A percentile compares a stretch with the other conserved stretches of the same genome.
These are phyloP conservation scores for Bacterosira constricta DNA, from an alignment of 108 stramenopile species.

Conservation along the genomic window DNA sequence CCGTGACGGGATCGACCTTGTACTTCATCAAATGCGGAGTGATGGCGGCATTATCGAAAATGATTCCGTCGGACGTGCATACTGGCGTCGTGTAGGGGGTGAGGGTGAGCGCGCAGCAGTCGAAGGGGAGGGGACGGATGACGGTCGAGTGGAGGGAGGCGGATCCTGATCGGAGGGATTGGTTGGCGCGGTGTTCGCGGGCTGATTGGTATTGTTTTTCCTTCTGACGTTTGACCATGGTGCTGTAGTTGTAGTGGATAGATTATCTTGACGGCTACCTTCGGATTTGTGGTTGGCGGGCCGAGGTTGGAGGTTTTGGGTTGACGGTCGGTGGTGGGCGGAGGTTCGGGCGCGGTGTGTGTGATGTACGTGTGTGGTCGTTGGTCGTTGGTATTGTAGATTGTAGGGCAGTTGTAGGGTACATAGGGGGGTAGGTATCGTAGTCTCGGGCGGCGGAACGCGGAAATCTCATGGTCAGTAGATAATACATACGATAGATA, in stretches of 20 bases:
- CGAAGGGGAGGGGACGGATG: slow-evolving; percentile 84
- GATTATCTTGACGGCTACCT: too few relatives aligned
- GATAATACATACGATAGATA: too few relatives aligned
- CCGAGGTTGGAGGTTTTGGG: too few relatives aligned
- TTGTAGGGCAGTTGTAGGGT: too few relatives aligned
- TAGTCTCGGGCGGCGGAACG: too few relatives aligned
- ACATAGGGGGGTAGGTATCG: too few relatives aligned
- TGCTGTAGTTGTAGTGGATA: not conserved
- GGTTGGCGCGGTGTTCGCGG: slow-evolving; percentile 67
- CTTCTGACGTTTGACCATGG: slow-evolving; percentile 88
- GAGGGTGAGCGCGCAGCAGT: slow-evolving; percentile 95
- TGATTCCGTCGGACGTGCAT: slow-evolving; percentile 78
- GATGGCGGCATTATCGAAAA: slow-evolving; percentile 92
- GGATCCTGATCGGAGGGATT: slow-evolving; percentile 59
- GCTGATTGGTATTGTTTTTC: slow-evolving; percentile 89
- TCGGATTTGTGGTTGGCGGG: too few relatives aligned
- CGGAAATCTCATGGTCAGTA: too few relatives aligned
- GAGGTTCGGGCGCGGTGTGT: too few relatives aligned
- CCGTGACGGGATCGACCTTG: slow-evolving; percentile 87
- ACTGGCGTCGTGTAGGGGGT: slow-evolving; percentile 81
- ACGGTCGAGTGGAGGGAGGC: not conserved
- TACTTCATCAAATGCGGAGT: slow-evolving; percentile 87
- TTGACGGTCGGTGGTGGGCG: too few relatives aligned
- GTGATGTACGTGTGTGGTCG: too few relatives aligned
- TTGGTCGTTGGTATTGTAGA: too few relatives aligned